These are phyloP conservation scores for Xylaria intraflava DNA, from an alignment of 495 filamentous ascomycete genomes.

Conservation along the genomic window DNA sequence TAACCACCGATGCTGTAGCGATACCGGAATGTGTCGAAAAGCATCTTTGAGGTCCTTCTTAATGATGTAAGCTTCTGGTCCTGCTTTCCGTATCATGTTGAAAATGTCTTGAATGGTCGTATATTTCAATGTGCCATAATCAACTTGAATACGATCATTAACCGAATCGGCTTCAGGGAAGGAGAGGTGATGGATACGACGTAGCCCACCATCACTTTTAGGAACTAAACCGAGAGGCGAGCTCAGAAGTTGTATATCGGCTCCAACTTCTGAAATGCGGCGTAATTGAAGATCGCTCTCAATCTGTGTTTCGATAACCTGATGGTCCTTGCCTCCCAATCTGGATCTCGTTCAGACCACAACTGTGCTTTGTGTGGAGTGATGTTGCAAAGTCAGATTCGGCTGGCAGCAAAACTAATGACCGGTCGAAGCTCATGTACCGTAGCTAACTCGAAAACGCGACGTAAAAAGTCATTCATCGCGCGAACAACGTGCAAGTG, in stretches of 20 bases:
- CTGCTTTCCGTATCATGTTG: neutral
- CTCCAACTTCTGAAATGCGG: neutral
- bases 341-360: neutral
- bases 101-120: neutral
- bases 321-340: neutral
- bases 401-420: neutral
- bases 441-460: neutral
- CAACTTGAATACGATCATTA: neutral
- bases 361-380: neutral
- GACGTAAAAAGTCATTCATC: neutral
- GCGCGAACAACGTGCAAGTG: neutral
- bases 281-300: neutral
- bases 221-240: neutral
- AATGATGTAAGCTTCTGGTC: neutral
- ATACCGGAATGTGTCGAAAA: neutral
- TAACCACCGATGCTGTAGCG: neutral
- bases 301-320: neutral
- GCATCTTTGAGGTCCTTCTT: slow-evolving; percentile 5
- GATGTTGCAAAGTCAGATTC: neutral
- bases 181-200: neutral
- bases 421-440: neutral
- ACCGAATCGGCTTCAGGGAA: neutral
- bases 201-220: neutral
- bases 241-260: neutral
- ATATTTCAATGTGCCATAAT: neutral